These are phyloP conservation scores for Tetrahymena borealis DNA, from an alignment of 73 alveolate genomes.

Conservation along the genomic window DNA sequence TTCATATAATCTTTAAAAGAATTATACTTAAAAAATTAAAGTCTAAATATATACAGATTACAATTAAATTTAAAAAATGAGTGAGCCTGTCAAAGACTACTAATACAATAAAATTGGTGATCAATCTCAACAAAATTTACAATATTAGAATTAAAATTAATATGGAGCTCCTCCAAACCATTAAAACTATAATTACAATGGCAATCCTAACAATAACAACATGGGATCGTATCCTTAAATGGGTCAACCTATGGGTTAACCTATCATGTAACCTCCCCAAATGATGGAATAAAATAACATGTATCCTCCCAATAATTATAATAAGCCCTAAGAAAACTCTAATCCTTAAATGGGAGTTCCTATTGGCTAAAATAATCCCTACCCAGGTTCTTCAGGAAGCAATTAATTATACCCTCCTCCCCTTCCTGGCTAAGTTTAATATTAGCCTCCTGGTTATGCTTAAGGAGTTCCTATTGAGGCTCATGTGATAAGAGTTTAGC, in stretches of 20 bases:
- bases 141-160: neutral
- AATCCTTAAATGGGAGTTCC: neutral
- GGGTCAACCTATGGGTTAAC: neutral
- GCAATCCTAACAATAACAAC: neutral
- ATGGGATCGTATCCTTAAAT: neutral
- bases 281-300: neutral
- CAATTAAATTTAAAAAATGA: neutral
- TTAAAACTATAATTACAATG: neutral
- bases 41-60: neutral
- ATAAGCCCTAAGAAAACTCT: neutral
- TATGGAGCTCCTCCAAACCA: neutral
- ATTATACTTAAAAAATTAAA: too few relatives aligned
- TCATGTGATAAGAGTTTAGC: neutral
- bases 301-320: neutral
- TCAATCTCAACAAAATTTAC: too few relatives aligned
- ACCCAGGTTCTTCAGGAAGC: neutral
- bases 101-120: too few relatives aligned
- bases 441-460: neutral
- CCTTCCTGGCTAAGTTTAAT: neutral
- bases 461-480: neutral
- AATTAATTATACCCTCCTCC: neutral
- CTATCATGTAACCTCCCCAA: neutral
- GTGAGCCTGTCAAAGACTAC: neutral
- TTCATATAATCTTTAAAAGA: too few relatives aligned
- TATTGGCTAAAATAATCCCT: neutral